Conservation (phyloP, 768 basidiomycete species). For the Kwoniella sp. region DNA sequence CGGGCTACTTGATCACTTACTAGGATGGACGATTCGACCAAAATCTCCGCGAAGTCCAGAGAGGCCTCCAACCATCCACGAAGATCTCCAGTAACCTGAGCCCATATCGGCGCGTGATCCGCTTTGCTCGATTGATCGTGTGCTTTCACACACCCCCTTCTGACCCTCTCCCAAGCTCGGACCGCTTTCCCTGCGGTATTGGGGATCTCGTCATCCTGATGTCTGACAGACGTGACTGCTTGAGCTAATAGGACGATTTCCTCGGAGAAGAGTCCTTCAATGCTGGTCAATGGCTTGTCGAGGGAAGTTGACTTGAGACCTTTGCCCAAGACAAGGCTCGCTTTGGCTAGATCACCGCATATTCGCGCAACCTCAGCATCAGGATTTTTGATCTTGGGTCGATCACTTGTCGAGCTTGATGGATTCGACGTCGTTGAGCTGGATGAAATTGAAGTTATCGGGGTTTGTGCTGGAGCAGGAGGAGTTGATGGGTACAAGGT, state of each 20-base stretch:
- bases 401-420: neutral
- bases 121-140: neutral
- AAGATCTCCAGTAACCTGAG: neutral
- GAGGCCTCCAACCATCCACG: constrained; percentile 3
- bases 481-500: neutral
- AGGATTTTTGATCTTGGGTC: constrained; percentile 22
- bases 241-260: constrained; percentile 10
- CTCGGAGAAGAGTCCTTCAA: neutral
- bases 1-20: no score
- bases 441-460: no score
- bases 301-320: neutral
- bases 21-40: constrained; percentile 11
- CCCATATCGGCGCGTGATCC: neutral
- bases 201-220: constrained; percentile 4
- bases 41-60: constrained; percentile 22
- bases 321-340: constrained; percentile 24
- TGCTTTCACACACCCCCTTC: constrained; percentile 28
- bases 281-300: neutral
- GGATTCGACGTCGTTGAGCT: no score
- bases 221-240: constrained; percentile 16
- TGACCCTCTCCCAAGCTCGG: constrained; percentile 33
- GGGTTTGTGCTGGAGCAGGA: neutral
- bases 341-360: constrained; percentile 33
- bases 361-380: constrained; percentile 22
- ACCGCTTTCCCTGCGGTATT: constrained; percentile 31